These are phyloP conservation scores for Amanita thiersii DNA, from an alignment of 768 basidiomycete genomes.

Conservation along the genomic window DNA sequence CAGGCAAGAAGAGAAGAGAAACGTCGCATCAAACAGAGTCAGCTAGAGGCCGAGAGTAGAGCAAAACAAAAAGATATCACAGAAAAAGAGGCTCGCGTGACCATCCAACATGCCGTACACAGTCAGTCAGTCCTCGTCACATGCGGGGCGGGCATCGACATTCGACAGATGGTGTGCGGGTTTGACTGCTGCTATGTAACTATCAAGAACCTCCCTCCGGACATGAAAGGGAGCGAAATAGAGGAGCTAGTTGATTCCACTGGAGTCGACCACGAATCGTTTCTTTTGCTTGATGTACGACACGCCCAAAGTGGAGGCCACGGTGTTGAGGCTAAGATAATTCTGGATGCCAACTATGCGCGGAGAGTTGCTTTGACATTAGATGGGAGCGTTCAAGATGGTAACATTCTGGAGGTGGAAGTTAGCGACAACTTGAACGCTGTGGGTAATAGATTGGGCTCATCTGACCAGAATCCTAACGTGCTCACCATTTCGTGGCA, in stretches of 20 bases:
- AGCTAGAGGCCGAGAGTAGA: constrained; percentile 9
- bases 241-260: constrained; percentile 33
- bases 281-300: constrained; percentile 26
- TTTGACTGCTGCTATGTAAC: constrained; percentile 44
- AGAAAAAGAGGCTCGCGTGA: constrained; percentile 32
- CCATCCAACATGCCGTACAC: constrained; percentile 33
- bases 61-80: constrained; percentile 1
- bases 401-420: constrained; percentile 33
- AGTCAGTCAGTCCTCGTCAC: constrained; percentile 38
- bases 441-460: constrained; percentile 33
- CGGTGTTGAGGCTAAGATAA: constrained; percentile 33
- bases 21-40: constrained; percentile 13
- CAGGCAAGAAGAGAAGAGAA: constrained; percentile 9
- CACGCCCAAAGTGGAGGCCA: constrained; percentile 16
- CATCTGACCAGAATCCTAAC: constrained; percentile 21
- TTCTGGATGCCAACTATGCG: constrained; percentile 32
- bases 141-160: constrained; percentile 39
- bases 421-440: constrained; percentile 24
- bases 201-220: constrained; percentile 35
- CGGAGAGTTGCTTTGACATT: constrained; percentile 31
- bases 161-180: constrained; percentile 35
- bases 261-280: constrained; percentile 25
- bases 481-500: constrained; percentile 45
- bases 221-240: constrained; percentile 31
- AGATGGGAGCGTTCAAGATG: constrained; percentile 40